Conservation (phyloP, 1,139 yeast genomes). For the Hemisphaericaspora xylofermentans region DNA sequence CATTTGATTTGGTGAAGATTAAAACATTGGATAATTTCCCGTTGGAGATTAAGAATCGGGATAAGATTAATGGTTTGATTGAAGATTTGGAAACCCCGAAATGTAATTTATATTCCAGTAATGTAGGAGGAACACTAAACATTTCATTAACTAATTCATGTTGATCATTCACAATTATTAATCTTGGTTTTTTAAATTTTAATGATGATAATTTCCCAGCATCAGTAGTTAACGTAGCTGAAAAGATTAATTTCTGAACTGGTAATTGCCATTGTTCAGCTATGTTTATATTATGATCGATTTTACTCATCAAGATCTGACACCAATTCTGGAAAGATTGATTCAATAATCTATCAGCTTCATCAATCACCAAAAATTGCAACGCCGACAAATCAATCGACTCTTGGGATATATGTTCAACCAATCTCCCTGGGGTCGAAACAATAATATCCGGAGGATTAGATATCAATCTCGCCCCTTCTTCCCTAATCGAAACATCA, state of each 20-base stretch:
- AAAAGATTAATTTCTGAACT: conserved; percentile 68
- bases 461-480: conserved; percentile 46
- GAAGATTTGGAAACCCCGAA: conserved; percentile 57
- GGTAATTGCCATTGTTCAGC: conserved; percentile 27
- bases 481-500: conserved; percentile 65
- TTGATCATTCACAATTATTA: conserved; percentile 67
- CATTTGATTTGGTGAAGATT: conserved; percentile 84
- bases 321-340: conserved; percentile 97
- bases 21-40: conserved; percentile 42
- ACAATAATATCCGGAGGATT: conserved; percentile 75
- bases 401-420: conserved; percentile 66
- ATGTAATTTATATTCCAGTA: conserved; percentile 51
- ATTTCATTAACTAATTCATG: conserved; percentile 50
- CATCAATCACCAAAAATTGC: conserved; percentile 80
- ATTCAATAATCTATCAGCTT: conserved; percentile 87
- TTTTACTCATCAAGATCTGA: conserved; percentile 53
- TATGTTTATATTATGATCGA: conserved; percentile 38
- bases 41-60: conserved; percentile 48
- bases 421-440: conserved; percentile 91
- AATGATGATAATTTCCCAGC: conserved; percentile 80
- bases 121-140: conserved; percentile 53
- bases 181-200: conserved; percentile 64
- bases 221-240: conserved; percentile 93
- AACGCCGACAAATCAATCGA: conserved; percentile 48
- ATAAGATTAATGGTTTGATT: conserved; percentile 72